Evolutionary conservation across 83 land plant genomes (phyloP), one percentile per base, ranked within the genome.

Genomic region (Larix sibirica): DNA sequence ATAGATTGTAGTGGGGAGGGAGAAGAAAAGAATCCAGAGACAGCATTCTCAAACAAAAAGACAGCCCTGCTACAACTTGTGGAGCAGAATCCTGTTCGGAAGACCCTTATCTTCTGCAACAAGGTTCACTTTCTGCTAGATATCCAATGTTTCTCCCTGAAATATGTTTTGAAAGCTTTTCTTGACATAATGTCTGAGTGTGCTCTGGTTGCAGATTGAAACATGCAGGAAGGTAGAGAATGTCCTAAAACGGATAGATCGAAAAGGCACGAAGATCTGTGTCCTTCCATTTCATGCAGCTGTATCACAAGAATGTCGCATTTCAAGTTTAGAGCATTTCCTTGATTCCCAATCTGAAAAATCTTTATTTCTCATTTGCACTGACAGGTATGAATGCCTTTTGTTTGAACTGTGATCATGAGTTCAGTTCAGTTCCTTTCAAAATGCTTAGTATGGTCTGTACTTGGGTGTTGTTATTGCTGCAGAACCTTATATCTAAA

Each of bases 151-250:
- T 58, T 58, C 10, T 80, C 62, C 59, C 75, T 61, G 61, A 14
- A 73, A 44, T n/a, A 73, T 9, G 40, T 73, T 13, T 24, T 38
- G 36, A 6, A 40, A 16, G 42, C 16, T 36, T 21, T 81, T 67
- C 23, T 65, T 40, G 18, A 6, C 40, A 42, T 81, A 44, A 17
- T 65, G 33, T 14, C 23, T 38, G 7, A 14, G 21, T 67, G 17
- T 82, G 60, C 33, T 24, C 64, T 31, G 77, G 58, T 10, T 84
- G 86, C 92, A 97, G 99, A 97, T 97, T 82, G 98, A 95, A 81
- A 94, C 99, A 40, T 97, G 99, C 83, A 91, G 99, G 73, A 94
- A 89, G 86, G 99, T 97, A 28, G 99, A 97, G 83, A 97, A 97
- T 83, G 81, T 83, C 73, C 87, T 97, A 82, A 88, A 85, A 26